A percentile compares a stretch with the other conserved stretches of the same genome.
Conservation (phyloP, 768 basidiomycete genomes). For the Leucosporidium creatinivorum region DNA sequence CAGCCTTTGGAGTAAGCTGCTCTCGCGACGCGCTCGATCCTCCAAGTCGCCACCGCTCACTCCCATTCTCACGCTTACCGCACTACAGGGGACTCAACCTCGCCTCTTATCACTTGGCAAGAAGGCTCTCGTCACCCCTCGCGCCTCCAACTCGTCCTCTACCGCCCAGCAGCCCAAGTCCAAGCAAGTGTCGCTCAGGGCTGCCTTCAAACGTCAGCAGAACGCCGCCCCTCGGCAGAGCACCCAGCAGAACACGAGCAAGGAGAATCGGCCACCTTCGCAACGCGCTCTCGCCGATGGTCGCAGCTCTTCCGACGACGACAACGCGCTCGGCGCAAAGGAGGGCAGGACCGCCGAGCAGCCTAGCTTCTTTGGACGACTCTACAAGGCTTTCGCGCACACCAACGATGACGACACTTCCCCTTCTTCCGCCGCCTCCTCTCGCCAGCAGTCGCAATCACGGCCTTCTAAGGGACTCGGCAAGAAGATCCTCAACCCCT, state of each 20-base stretch:
- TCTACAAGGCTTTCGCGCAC: not conserved
- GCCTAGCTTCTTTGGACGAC: not conserved
- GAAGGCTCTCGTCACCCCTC: not conserved
- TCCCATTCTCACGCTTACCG: no score
- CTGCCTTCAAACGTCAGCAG: not conserved
- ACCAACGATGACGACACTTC: no score
- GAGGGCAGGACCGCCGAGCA: not conserved
- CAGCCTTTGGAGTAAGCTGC: no score
- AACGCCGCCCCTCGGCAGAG: not conserved
- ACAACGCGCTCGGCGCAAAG: not conserved
- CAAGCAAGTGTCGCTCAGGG: not conserved
- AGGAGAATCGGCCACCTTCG: no score
- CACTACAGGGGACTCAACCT: not conserved
- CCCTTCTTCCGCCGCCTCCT: no score
- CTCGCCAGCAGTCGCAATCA: no score
- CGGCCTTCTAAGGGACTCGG: not conserved
- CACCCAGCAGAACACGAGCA: no score
- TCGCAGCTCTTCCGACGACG: not conserved
- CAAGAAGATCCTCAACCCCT: not conserved
- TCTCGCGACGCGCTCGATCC: no score
- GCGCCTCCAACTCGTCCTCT: not conserved
- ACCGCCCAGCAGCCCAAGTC: not conserved
- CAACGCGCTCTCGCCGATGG: no score
- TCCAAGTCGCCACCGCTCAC: no score
- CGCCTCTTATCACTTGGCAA: not conserved